Conservation (phyloP, 495 filamentous ascomycete species). For the Aspergillus sclerotioniger region DNA sequence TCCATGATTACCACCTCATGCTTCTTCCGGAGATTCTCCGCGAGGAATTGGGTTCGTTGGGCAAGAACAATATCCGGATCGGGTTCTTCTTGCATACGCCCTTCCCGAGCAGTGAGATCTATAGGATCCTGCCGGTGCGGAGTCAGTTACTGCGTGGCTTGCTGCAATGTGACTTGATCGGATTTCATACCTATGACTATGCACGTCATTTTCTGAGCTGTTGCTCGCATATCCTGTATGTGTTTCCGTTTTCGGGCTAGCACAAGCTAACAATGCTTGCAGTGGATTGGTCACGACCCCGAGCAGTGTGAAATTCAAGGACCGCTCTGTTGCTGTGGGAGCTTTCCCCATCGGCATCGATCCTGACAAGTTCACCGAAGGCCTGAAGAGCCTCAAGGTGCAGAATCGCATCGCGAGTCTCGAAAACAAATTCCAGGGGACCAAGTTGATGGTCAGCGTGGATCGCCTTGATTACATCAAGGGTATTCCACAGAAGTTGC, state of each 20-base stretch:
- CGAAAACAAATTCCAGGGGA: constrained; percentile 87
- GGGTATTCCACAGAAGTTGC: constrained; percentile 93
- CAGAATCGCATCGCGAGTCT: constrained; percentile 82
- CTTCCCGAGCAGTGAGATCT: constrained; percentile 97
- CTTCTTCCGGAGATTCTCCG: constrained; percentile 90
- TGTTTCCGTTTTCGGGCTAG: constrained; percentile 11
- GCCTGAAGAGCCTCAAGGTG: constrained; percentile 77
- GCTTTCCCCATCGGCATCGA: constrained; percentile 98
- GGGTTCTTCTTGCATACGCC: constrained; percentile 97
- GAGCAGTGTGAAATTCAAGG: constrained; percentile 83
- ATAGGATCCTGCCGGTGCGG: constrained; percentile 88
- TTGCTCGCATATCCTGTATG: constrained; percentile 88
- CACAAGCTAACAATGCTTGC: constrained; percentile 6
- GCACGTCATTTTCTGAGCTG: constrained; percentile 91
- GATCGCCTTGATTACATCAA: constrained; percentile 98
- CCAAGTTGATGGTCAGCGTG: constrained; percentile 94
- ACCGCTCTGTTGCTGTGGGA: constrained; percentile 78
- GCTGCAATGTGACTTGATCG: constrained; percentile 87
- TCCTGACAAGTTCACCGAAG: constrained; percentile 90
- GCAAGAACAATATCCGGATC: constrained; percentile 85
- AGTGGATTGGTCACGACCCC: constrained; percentile 78
- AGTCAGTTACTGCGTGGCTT: constrained; percentile 83
- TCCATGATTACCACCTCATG: constrained; percentile 98
- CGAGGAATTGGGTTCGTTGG: constrained; percentile 66
- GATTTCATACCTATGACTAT: constrained; percentile 97